phyloP scores from a whole-genome alignment of 2,329 filamentous ascomycete genomes.

The Coniochaeta prunicola region DNA sequence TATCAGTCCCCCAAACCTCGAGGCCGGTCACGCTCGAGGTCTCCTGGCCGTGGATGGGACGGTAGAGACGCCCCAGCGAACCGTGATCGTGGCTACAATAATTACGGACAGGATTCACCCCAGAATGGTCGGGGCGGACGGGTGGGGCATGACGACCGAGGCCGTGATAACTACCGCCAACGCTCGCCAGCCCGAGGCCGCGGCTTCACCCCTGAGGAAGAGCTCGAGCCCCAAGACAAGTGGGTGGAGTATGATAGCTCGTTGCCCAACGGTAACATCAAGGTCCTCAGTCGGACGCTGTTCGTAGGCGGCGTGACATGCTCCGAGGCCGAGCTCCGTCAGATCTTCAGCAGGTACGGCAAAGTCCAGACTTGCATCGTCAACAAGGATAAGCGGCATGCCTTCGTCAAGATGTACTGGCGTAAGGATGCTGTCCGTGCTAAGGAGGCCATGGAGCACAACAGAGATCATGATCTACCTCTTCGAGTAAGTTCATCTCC shows the following conservation, averaged over 20 bases:
- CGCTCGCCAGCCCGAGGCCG: slow-evolving; percentile 71
- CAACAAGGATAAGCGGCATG: slow-evolving; percentile 95
- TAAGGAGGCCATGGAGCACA: slow-evolving; percentile 80
- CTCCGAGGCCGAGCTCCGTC: slow-evolving; percentile 73
- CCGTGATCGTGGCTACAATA: slow-evolving; percentile 58
- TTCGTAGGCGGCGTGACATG: slow-evolving; percentile 93
- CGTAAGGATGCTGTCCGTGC: slow-evolving; percentile 77
- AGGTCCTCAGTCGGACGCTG: slow-evolving; percentile 88
- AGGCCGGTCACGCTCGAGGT: slow-evolving; percentile 61
- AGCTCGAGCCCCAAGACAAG: slow-evolving; percentile 41
- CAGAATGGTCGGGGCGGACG: slow-evolving; percentile 45
- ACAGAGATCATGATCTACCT: slow-evolving; percentile 63
- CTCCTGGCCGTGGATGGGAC: slow-evolving; percentile 69
- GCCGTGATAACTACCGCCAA: slow-evolving; percentile 67
- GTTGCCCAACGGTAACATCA: slow-evolving; percentile 72
- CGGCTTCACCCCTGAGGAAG: slow-evolving; percentile 50
- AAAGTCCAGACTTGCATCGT: slow-evolving; percentile 95
- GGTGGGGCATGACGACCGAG: slow-evolving; percentile 46
- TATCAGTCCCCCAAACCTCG: slow-evolving; percentile 52
- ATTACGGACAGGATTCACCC: slow-evolving; percentile 62
- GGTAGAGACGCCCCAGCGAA: slow-evolving; percentile 57
- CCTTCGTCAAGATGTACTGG: slow-evolving; percentile 97
- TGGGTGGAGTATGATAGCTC: slow-evolving; percentile 73
- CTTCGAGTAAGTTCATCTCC: slow-evolving; percentile 51
- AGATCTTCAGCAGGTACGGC: slow-evolving; percentile 74